These are phyloP conservation scores for Rhodotorula paludigena DNA, from an alignment of 768 basidiomycete genomes.

Conservation along the genomic window DNA sequence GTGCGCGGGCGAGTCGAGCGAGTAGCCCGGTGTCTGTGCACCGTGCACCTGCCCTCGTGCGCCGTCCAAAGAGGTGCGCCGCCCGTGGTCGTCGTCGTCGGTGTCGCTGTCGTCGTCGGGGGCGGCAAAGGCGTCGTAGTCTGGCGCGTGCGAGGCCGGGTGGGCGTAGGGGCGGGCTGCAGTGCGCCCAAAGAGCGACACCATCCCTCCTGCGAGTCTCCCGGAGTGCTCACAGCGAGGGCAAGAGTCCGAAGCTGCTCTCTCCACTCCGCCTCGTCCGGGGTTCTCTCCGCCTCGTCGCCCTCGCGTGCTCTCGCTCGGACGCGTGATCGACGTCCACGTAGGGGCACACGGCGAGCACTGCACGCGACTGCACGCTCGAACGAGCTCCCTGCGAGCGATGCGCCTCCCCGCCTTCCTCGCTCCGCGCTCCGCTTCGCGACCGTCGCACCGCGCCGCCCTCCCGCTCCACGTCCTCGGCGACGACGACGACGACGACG, in stretches of 20 bases:
- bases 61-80: too few species aligned
- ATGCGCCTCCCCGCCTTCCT: constrained; percentile 6
- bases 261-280: too few species aligned
- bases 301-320: too few species aligned
- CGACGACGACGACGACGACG: neutral
- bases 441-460: neutral
- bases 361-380: too few species aligned
- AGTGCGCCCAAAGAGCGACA: neutral
- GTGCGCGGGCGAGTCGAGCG: neutral
- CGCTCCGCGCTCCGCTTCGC: neutral
- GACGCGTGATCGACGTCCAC: too few species aligned
- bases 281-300: too few species aligned
- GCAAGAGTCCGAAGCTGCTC: too few species aligned
- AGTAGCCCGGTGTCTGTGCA: too few species aligned
- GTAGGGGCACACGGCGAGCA: too few species aligned
- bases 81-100: neutral
- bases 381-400: neutral
- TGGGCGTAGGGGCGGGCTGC: neutral
- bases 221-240: too few species aligned
- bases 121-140: constrained; percentile 2
- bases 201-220: too few species aligned
- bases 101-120: neutral
- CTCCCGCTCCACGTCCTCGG: neutral
- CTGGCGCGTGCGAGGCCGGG: neutral
- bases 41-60: too few species aligned